Percentiles rank a stretch among this genome's conserved stretches.
Conservation (phyloP, 495 filamentous ascomycete species). For the Penicillium cosmopolitanum region DNA sequence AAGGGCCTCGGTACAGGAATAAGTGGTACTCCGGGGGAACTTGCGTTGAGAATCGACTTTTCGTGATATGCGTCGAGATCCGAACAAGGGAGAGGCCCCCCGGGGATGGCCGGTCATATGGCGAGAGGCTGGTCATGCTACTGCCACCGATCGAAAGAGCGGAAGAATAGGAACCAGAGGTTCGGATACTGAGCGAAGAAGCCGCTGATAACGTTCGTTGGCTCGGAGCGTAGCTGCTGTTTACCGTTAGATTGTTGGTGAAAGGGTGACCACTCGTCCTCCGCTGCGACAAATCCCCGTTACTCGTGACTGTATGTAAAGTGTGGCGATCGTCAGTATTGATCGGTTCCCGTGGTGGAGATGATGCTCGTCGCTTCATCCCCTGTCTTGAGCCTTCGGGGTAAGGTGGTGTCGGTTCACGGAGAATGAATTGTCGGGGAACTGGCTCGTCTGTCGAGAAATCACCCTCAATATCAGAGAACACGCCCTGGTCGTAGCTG, state of each 20-base stretch:
- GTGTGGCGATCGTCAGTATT: slow-evolving; percentile 63
- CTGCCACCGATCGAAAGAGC: slow-evolving; percentile 68
- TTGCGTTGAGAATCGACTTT: slow-evolving; percentile 58
- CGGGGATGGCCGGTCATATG: slow-evolving; percentile 74
- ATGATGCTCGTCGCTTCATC: slow-evolving; percentile 81
- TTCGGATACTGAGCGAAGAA: slow-evolving; percentile 70
- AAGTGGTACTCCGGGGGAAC: slow-evolving; percentile 55
- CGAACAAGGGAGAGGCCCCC: slow-evolving; percentile 66
- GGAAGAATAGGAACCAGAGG: slow-evolving; percentile 72
- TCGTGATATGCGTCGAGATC: slow-evolving; percentile 53
- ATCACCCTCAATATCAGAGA: slow-evolving; percentile 64
- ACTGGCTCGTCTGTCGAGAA: slow-evolving; percentile 69
- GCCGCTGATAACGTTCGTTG: slow-evolving; percentile 74
- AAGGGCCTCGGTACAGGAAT: slow-evolving; percentile 24
- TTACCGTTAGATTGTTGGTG: slow-evolving; percentile 60
- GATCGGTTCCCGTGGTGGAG: slow-evolving; percentile 74
- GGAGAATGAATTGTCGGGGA: slow-evolving; percentile 59
- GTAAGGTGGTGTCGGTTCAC: slow-evolving; percentile 55
- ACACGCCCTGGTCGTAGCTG: slow-evolving; percentile 65
- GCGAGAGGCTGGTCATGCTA: slow-evolving; percentile 72
- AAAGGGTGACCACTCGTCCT: slow-evolving; percentile 63
- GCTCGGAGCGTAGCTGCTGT: slow-evolving; percentile 57
- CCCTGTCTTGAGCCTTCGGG: slow-evolving; percentile 51
- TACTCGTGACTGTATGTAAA: slow-evolving; percentile 57
- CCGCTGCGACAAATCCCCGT: slow-evolving; percentile 68